A percentile compares a stretch with the other conserved stretches of the same genome.
Conservation (phyloP, 2,329 filamentous ascomycete genomes). For the Penicillium sp. region DNA sequence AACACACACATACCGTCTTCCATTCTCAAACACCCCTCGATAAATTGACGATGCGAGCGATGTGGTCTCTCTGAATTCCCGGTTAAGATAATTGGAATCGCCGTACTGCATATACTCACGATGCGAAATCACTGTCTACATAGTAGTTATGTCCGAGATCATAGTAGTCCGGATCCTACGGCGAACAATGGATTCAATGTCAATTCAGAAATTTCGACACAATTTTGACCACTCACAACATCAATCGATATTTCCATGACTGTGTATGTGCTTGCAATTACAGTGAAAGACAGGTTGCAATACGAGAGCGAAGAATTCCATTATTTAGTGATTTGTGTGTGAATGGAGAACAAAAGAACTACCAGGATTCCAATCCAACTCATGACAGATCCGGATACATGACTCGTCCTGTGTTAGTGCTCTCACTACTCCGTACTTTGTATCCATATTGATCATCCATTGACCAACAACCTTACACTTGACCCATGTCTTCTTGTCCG, state of each 20-base stretch:
- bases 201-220: background rate
- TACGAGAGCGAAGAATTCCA: background rate
- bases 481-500: background rate
- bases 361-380: background rate
- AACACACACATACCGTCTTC: slow-evolving; percentile 6
- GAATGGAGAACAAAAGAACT: background rate
- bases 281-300: background rate
- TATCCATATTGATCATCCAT: background rate
- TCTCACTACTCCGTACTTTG: background rate
- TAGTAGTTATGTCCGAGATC: background rate
- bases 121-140: background rate
- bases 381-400: too few species aligned
- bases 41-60: slow-evolving; percentile 5
- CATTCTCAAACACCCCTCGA: slow-evolving; percentile 6
- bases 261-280: background rate
- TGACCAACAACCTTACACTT: background rate
- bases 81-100: background rate
- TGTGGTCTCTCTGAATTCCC: background rate
- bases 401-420: background rate
- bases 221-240: background rate
- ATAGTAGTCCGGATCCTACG: slow-evolving; percentile 15
- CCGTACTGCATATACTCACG: background rate
- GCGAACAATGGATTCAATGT: background rate
- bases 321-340: background rate
- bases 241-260: background rate